These are phyloP conservation scores for Pseudodiploospora longispora DNA, from an alignment of 2,329 filamentous ascomycete genomes.

Conservation along the genomic window DNA sequence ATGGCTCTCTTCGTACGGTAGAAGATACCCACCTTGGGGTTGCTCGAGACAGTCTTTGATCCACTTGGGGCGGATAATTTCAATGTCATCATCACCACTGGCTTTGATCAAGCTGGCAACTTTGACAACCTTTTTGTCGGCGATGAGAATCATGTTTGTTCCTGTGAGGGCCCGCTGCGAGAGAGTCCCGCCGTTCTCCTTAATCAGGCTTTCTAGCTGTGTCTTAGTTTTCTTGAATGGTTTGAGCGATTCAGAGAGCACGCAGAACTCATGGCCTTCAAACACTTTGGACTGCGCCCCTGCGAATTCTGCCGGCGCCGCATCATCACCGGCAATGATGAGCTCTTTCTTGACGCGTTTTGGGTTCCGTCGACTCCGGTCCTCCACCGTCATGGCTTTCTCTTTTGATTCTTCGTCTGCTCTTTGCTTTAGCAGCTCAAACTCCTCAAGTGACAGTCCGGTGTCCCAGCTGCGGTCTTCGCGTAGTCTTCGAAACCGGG, in stretches of 20 bases:
- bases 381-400: conserved; percentile 71
- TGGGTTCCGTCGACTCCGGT: conserved; percentile 44
- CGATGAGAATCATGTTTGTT: conserved; percentile 61
- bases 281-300: conserved; percentile 60
- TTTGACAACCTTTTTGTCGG: conserved; percentile 73
- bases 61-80: conserved; percentile 76
- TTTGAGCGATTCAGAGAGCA: conserved; percentile 66
- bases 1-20: conserved; percentile 55
- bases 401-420: conserved; percentile 64
- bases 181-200: conserved; percentile 71
- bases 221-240: conserved; percentile 68
- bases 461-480: conserved; percentile 79
- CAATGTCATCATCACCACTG: conserved; percentile 48
- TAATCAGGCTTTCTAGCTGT: conserved; percentile 73
- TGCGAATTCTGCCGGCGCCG: conserved; percentile 34
- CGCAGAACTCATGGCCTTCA: conserved; percentile 68
- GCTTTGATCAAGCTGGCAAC: conserved; percentile 74
- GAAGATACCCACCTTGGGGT: conserved; percentile 49
- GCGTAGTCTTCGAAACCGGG: conserved; percentile 74
- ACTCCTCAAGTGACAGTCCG: conserved; percentile 70
- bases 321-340: conserved; percentile 62
- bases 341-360: conserved; percentile 63
- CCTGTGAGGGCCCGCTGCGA: conserved; percentile 62
- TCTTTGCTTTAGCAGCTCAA: conserved; percentile 59
- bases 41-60: conserved; percentile 69